phyloP scores from a whole-genome alignment of 805 yeast species.

The Candida fluviatilis region DNA sequence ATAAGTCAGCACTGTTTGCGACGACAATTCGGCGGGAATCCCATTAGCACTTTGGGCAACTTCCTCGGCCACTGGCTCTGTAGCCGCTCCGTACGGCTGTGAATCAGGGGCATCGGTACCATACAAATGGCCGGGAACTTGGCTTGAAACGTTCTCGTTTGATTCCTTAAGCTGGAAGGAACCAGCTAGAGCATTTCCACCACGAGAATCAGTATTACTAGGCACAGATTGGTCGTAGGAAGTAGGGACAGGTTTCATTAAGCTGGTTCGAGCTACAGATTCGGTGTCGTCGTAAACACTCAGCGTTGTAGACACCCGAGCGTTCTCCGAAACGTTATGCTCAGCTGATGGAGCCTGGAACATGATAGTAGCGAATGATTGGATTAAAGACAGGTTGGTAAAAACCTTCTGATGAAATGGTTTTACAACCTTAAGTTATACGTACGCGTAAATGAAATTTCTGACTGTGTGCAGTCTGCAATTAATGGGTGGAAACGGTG shows the following conservation, averaged over 20 bases:
- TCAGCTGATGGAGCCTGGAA: slow-evolving; percentile 2
- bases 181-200: neutral
- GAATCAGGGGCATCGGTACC: neutral
- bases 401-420: too few species aligned
- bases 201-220: neutral
- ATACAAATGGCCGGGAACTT: too few species aligned
- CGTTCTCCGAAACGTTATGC: neutral
- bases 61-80: too few species aligned
- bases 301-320: slow-evolving; percentile 3
- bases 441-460: neutral
- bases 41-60: neutral
- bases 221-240: neutral
- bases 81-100: too few species aligned
- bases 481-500: too few species aligned
- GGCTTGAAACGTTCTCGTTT: too few species aligned
- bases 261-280: neutral
- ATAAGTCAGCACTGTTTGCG: neutral
- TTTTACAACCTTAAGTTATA: too few species aligned
- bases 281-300: slow-evolving; percentile 3
- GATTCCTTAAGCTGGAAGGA: neutral
- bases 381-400: too few species aligned
- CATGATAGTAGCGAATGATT: slow-evolving; percentile 1
- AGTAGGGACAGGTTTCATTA: too few species aligned
- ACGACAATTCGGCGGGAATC: neutral
- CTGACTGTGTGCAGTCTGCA: too few species aligned